A percentile compares a stretch with the other conserved stretches of the same genome.
Conservation (phyloP, 345 rosid species). For the Eucalyptus caleyi region DNA sequence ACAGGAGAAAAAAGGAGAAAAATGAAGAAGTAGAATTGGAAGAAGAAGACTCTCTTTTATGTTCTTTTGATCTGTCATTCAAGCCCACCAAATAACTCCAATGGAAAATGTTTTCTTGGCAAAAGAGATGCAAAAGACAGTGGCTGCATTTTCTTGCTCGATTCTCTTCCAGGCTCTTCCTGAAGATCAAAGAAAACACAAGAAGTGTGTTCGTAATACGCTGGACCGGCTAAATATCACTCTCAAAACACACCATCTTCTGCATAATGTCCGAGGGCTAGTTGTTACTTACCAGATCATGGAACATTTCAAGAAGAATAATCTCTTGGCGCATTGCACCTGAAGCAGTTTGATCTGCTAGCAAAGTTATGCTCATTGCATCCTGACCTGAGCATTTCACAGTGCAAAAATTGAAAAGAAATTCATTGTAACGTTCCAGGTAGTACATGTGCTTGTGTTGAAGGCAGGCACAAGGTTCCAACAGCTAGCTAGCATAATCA, state of each 20-base stretch:
- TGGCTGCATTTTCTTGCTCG: not conserved
- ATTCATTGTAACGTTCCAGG: not conserved
- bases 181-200: not conserved
- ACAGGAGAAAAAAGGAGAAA: not conserved
- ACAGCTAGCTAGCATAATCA: not conserved
- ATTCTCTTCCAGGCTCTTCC: not conserved
- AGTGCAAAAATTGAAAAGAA: not conserved
- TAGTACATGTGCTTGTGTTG: not conserved
- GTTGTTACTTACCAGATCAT: not conserved
- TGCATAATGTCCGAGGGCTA: not conserved
- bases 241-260: not conserved
- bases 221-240: not conserved
- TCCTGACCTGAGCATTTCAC: conserved; percentile 36
- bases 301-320: not conserved
- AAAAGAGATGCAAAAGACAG: not conserved
- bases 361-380: conserved; percentile 92
- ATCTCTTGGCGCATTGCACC: conserved; percentile 87
- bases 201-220: not conserved
- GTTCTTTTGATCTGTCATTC: not conserved
- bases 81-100: not conserved
- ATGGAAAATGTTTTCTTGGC: not conserved
- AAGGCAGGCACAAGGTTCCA: not conserved
- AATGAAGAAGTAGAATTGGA: not conserved
- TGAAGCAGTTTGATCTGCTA: conserved; percentile 74
- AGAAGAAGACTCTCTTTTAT: not conserved